These are phyloP conservation scores for Gypsophila paniculata DNA, from an alignment of 179 eudicot genomes.

Conservation along the genomic window DNA sequence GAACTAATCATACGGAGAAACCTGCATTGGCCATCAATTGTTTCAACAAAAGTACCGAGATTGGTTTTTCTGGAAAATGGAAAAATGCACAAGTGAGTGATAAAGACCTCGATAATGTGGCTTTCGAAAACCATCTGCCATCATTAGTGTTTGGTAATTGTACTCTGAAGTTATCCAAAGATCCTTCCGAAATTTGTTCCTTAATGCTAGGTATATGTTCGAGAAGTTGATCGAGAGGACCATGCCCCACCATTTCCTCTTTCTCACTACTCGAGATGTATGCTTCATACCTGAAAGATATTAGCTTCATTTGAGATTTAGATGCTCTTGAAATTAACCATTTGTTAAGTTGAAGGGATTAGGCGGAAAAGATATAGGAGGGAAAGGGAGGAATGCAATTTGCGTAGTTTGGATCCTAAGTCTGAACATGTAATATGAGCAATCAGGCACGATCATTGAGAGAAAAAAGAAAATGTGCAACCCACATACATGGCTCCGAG, in stretches of 20 bases:
- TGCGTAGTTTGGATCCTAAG: no score
- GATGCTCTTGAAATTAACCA: neutral
- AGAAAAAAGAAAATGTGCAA: neutral
- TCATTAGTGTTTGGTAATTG: conserved; percentile 34
- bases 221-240: conserved; percentile 52
- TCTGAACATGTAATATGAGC: no score
- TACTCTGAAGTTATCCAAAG: conserved; percentile 50
- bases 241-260: conserved; percentile 54
- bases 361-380: no score
- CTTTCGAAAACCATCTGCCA: conserved; percentile 62
- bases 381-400: no score
- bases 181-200: conserved; percentile 45
- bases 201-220: conserved; percentile 48
- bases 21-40: conserved; percentile 33
- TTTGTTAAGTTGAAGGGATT: neutral
- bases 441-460: no score
- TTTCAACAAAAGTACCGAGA: neutral
- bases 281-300: conserved; percentile 61
- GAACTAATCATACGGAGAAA: conserved; percentile 62
- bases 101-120: conserved; percentile 63
- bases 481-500: neutral
- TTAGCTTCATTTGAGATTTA: neutral
- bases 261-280: conserved; percentile 43
- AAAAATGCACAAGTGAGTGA: conserved; percentile 4
- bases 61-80: neutral